phyloP scores from a whole-genome alignment of 495 filamentous ascomycete genomes.

The Hypoxylon subgilvum region DNA sequence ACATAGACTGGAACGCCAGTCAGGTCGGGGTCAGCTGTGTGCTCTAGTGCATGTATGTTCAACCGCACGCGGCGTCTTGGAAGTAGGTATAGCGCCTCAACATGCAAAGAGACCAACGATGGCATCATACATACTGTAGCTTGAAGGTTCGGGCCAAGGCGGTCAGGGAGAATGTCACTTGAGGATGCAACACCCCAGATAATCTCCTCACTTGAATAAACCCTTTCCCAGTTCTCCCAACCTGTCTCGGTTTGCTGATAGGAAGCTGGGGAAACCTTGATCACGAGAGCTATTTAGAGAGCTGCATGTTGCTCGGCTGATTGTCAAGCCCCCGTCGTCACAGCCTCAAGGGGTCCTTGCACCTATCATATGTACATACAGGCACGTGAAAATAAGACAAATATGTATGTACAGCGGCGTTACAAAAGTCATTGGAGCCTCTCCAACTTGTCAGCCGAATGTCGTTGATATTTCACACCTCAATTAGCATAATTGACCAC shows the following conservation, averaged over 20 bases:
- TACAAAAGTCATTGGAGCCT: not conserved
- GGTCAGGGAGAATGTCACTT: conserved; percentile 35
- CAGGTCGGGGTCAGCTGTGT: conserved; percentile 17
- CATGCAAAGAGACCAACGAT: conserved; percentile 36
- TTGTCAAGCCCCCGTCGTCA: conserved; percentile 13
- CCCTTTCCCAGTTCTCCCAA: conserved; percentile 37
- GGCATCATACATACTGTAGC: conserved; percentile 39
- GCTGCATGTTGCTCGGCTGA: conserved; percentile 23
- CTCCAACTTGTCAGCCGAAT: not conserved
- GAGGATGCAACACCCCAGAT: conserved; percentile 37
- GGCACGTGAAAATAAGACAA: conserved; percentile 25
- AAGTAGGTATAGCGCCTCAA: conserved; percentile 29
- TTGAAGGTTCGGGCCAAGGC: conserved; percentile 19
- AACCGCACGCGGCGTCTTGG: too few relatives aligned
- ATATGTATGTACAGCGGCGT: not conserved
- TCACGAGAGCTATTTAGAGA: conserved; percentile 20
- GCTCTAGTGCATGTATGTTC: conserved; percentile 14
- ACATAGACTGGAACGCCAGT: conserved; percentile 16
- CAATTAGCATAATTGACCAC: too few relatives aligned
- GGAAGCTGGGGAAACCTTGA: conserved; percentile 21
- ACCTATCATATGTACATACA: too few relatives aligned
- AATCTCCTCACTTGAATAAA: conserved; percentile 22
- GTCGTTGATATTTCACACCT: conserved; percentile 2
- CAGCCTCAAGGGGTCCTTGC: conserved; percentile 15
- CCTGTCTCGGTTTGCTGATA: conserved; percentile 14